These are phyloP conservation scores for Epichloe sp. DNA, from an alignment of 2,329 filamentous ascomycete species.

Conservation along the genomic window DNA sequence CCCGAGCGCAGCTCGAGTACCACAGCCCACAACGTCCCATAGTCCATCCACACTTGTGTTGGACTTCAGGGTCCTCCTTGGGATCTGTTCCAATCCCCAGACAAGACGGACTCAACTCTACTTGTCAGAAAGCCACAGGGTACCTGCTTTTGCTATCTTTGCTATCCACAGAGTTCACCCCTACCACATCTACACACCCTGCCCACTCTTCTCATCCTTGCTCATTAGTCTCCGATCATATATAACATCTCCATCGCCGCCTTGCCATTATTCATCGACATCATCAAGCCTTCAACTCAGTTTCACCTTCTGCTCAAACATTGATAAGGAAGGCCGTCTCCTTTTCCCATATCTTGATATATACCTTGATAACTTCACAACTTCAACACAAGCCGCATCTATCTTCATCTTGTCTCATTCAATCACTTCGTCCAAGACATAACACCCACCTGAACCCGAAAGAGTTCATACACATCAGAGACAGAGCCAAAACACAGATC, in stretches of 20 bases:
- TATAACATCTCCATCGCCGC: slow-evolving; percentile 8
- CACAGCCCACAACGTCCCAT: slow-evolving; percentile 1
- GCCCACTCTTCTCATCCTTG: slow-evolving; percentile 3
- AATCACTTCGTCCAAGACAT: background rate
- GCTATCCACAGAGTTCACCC: background rate
- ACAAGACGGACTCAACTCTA: background rate
- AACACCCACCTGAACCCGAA: background rate
- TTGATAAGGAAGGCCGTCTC: slow-evolving; percentile 1
- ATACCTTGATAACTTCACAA: background rate
- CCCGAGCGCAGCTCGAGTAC: slow-evolving; percentile 9
- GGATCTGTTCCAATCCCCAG: slow-evolving; percentile 3
- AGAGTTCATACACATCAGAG: background rate
- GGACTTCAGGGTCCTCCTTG: slow-evolving; percentile 8
- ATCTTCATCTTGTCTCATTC: background rate
- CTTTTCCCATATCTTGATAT: background rate
- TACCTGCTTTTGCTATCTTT: background rate
- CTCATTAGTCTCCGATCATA: slow-evolving; percentile 7
- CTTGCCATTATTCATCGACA: slow-evolving; percentile 2
- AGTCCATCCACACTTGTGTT: slow-evolving; percentile 1
- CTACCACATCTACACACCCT: background rate
- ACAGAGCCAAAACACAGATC: background rate
- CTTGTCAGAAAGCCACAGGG: slow-evolving; percentile 1
- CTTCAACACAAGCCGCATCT: background rate
- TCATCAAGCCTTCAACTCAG: slow-evolving; percentile 3
- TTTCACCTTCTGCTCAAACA: background rate